Evolutionary conservation across 2,329 filamentous ascomycete genomes (phyloP).

Genomic region (Graphiopsis chlorocephala): DNA sequence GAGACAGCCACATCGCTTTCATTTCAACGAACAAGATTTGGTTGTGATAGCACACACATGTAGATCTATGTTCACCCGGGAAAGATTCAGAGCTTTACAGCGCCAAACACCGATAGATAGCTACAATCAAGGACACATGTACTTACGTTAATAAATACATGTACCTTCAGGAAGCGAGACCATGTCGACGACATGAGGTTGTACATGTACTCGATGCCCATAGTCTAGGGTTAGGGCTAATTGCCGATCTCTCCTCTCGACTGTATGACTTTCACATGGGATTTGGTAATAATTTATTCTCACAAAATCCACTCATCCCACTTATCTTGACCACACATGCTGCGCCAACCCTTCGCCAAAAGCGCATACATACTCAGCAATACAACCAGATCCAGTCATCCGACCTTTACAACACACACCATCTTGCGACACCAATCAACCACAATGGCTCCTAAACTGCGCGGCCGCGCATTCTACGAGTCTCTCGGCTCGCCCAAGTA

Average conservation of each 20-base stretch:
- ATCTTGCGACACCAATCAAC: slow-evolving; percentile 15
- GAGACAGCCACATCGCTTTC: too few species aligned
- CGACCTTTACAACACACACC: not conserved
- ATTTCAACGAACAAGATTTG: too few species aligned
- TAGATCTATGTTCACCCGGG: too few species aligned
- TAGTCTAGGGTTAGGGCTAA: not conserved
- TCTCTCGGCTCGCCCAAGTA: slow-evolving; percentile 89
- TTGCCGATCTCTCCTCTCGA: not conserved
- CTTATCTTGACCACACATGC: not conserved
- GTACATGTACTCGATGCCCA: too few species aligned
- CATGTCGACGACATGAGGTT: not conserved
- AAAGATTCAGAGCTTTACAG: too few species aligned
- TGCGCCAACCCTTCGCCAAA: not conserved
- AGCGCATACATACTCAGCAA: not conserved
- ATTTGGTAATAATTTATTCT: not conserved
- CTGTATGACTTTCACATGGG: not conserved
- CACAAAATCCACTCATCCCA: not conserved
- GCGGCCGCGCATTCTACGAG: slow-evolving; percentile 86
- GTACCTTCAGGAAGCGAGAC: not conserved
- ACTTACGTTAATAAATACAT: too few species aligned
- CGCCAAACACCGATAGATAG: too few species aligned
- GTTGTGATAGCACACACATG: too few species aligned
- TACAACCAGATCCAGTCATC: not conserved
- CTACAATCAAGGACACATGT: too few species aligned
- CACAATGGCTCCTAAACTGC: slow-evolving; percentile 32